Evolutionary conservation across 2,329 filamentous ascomycete genomes (phyloP), one percentile per base, ranked within the genome.

Genomic region (Exophiala xenobiotica): DNA sequence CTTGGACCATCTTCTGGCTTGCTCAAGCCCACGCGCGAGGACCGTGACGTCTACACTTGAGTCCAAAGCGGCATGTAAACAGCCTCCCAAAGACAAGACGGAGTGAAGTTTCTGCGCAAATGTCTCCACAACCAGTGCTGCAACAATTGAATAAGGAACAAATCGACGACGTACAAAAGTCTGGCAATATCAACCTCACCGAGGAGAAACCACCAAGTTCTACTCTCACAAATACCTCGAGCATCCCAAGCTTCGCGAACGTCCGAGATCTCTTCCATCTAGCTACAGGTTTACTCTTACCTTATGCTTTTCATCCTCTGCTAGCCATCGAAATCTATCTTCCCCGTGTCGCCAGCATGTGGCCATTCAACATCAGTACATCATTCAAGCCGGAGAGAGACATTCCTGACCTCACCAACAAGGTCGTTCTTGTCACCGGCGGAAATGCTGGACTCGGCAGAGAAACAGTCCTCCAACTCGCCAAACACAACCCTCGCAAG

Each of bases 401-500:
- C 54, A 72, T 80, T 19, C 72, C 29, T 4, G 59, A 63, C 24
- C 65, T 74, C 1, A 39, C 57, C 2, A 69, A 66, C n/a, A 74
- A 76, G 51, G 70, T 73, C 11, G 72, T 78, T 46, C 65, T 78
- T 22, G 67, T 78, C 29, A 78, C 76, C 0, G 76, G 75, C 40
- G 75, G 71, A 47, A 79, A 76, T 48, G 64, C 68, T 18, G 78
- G 77, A 0, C 67, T 80, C 0, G 78, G 78, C 23, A 70, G 68
- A 51, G 65, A 69, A 48, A 69, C 69, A 3, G 63, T 75, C 33
- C 58, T 70, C 11, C 65, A 69, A 3, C 65, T 77, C 8, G 67
- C 71, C 69, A 69, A 68, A 50, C 79, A 81, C 61, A 63, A 68
- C 6, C 78, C 80, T 1, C 66, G 68, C 1, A 74, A 78, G 49